A percentile compares a stretch with the other conserved stretches of the same genome.
phyloP scores from a whole-genome alignment of 129 eudicot genomes.

The Flaveria bidentis region DNA sequence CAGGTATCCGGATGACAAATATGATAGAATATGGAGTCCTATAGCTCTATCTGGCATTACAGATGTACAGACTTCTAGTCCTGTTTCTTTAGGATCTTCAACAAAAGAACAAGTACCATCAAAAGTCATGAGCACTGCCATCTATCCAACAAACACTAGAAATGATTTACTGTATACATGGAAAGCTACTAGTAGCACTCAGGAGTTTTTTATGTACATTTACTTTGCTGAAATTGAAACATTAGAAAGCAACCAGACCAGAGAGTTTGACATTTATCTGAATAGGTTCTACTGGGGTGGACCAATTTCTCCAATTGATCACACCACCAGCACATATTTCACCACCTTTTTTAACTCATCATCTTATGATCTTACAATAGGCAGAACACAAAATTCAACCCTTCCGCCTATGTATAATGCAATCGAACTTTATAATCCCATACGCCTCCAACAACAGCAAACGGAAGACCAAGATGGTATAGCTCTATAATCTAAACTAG shows the following conservation, averaged over 20 bases:
- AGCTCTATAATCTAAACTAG: not conserved
- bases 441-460: conserved; percentile 21
- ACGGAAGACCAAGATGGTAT: conserved; percentile 41
- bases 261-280: conserved; percentile 43
- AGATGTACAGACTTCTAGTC: conserved; percentile 16
- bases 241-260: conserved; percentile 24
- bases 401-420: conserved; percentile 46
- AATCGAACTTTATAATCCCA: conserved; percentile 29
- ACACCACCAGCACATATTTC: not conserved
- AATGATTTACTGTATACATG: conserved; percentile 7
- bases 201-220: conserved; percentile 25
- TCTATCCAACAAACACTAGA: not conserved
- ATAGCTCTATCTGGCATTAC: not conserved
- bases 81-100: not conserved
- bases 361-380: not conserved
- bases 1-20: conserved; percentile 49
- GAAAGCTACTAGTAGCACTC: conserved; percentile 8
- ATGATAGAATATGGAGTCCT: conserved; percentile 45
- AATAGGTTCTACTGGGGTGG: conserved; percentile 11
- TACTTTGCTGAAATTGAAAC: conserved; percentile 46
- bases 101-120: conserved; percentile 25
- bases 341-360: too few species aligned
- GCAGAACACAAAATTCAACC: conserved; percentile 28
- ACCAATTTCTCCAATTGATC: conserved; percentile 19
- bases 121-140: conserved; percentile 20